Evolutionary conservation across 1,284 basidiomycete genomes (phyloP), one percentile per base, ranked within the genome.

Genomic region (Neonothopanus nambi): DNA sequence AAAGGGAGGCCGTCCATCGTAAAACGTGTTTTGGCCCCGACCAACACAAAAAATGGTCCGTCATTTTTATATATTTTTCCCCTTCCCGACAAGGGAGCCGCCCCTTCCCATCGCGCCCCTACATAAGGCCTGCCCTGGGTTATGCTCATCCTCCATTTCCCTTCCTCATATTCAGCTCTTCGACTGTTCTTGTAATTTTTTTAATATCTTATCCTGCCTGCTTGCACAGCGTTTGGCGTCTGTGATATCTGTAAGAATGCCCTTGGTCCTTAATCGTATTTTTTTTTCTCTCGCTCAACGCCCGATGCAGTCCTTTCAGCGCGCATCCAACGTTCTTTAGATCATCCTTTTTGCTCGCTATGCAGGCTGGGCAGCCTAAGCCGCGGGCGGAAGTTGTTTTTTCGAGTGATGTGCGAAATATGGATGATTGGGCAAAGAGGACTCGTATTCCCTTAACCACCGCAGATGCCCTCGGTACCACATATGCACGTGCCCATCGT

Each of bases 401-500:
- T 67, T 88, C 84, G 57, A 84, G 82, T 67, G 84, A 87, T 60
- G 85, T 91, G 64, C 75, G 76, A 52, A 84, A 86, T 64, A 89
- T 91, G 84, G 86, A 90, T 70, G 83, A 79, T 56, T 91, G 89
- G 89, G 85, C 89, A 0, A 76, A 71, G 51, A 81, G 88, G 53
- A 89, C 89, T 0, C 77, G 81, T 64, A 89, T 91, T 49, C 87
- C 88, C 35, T 76, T 91, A 57, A 89, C 87, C 55, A 89, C 84
- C 51, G 89, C 87, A 48, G 89, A 90, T 59, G 87, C 87, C 33
- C 72, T 91, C 46, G 88, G 87, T 24, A 81, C 82, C 12, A 87
- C 84, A 48, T 91, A 91, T 67, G 85, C 87, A 48, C 82, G 85
- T 40, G 85, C 89, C 21, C 88, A 89, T 61, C 82, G 82, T 53